phyloP scores from a whole-genome alignment of 2,329 filamentous ascomycete species.

The Myriosclerotinia duriaeana region DNA sequence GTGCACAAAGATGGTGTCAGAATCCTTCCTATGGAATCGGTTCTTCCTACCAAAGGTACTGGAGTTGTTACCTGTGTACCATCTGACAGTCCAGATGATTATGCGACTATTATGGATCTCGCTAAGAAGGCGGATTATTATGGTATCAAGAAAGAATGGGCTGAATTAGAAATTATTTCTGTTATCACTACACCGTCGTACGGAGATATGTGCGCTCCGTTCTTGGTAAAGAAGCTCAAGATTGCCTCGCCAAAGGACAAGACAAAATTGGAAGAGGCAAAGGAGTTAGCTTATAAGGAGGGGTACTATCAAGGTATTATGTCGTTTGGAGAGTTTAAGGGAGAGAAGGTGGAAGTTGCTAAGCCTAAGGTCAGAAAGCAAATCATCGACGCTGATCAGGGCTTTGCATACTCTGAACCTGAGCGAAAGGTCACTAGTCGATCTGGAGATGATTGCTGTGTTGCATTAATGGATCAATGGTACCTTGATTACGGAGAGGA shows the following conservation, averaged over 20 bases:
- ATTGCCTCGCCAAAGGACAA: conserved; percentile 95
- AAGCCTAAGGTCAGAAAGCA: conserved; percentile 82
- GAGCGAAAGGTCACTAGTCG: conserved; percentile 85
- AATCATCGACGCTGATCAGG: conserved; percentile 72
- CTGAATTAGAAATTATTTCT: conserved; percentile 81
- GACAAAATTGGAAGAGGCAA: conserved; percentile 87
- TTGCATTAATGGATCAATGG: conserved; percentile 93
- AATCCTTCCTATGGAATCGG: conserved; percentile 92
- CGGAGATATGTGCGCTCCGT: conserved; percentile 78
- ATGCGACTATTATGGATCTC: conserved; percentile 81
- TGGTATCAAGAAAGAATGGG: conserved; percentile 95
- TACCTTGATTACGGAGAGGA: conserved; percentile 96
- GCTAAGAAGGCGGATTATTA: conserved; percentile 96
- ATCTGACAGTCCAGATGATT: conserved; percentile 94
- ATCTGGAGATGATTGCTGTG: conserved; percentile 90
- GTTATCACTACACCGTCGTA: conserved; percentile 88
- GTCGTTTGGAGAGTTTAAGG: conserved; percentile 83
- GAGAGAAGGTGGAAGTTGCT: conserved; percentile 79
- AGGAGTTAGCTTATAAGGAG: conserved; percentile 95
- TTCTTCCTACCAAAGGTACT: conserved; percentile 90
- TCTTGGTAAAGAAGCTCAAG: conserved; percentile 87
- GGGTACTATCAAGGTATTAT: conserved; percentile 95
- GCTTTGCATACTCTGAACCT: conserved; percentile 91
- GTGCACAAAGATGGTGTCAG: conserved; percentile 79
- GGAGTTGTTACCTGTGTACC: conserved; percentile 95